Evolutionary conservation across 768 basidiomycete genomes (phyloP).

Genomic region (Podaxis pistillaris): DNA sequence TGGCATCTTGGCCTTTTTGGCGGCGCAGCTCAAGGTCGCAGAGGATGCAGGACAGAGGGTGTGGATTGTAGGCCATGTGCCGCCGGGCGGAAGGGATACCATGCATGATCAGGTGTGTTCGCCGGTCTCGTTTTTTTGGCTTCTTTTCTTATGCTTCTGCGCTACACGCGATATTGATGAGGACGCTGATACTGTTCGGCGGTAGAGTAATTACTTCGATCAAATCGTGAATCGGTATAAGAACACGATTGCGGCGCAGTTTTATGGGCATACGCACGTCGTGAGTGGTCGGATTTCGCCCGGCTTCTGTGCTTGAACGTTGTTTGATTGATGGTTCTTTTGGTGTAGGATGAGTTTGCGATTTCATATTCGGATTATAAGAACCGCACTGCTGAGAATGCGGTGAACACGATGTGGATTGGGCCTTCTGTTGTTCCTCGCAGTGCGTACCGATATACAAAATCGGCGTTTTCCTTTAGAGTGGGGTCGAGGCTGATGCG

Average conservation of each 20-base stretch:
- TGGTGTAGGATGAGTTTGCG: slow-evolving; percentile 51
- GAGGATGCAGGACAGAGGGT: slow-evolving; percentile 57
- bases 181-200: too few species aligned
- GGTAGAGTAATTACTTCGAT: slow-evolving; percentile 59
- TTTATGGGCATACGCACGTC: slow-evolving; percentile 60
- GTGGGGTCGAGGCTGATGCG: not conserved
- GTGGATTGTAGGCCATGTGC: slow-evolving; percentile 64
- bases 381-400: slow-evolving; percentile 40
- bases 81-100: slow-evolving; percentile 46
- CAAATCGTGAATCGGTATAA: slow-evolving; percentile 61
- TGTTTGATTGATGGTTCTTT: not conserved
- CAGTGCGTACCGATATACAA: slow-evolving; percentile 30
- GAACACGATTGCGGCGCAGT: slow-evolving; percentile 56
- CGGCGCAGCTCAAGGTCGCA: slow-evolving; percentile 52
- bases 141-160: too few species aligned
- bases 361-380: slow-evolving; percentile 57
- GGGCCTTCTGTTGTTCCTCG: slow-evolving; percentile 58
- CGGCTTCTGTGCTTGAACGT: not conserved
- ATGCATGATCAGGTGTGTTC: slow-evolving; percentile 47
- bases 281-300: slow-evolving; percentile 21
- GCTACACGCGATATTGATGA: too few species aligned
- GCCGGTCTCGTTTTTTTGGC: not conserved
- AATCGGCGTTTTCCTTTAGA: not conserved
- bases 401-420: slow-evolving; percentile 46
- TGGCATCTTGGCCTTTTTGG: slow-evolving; percentile 53